phyloP scores from a whole-genome alignment of 805 yeast genomes.

The Nakazawaea anatomiae region DNA sequence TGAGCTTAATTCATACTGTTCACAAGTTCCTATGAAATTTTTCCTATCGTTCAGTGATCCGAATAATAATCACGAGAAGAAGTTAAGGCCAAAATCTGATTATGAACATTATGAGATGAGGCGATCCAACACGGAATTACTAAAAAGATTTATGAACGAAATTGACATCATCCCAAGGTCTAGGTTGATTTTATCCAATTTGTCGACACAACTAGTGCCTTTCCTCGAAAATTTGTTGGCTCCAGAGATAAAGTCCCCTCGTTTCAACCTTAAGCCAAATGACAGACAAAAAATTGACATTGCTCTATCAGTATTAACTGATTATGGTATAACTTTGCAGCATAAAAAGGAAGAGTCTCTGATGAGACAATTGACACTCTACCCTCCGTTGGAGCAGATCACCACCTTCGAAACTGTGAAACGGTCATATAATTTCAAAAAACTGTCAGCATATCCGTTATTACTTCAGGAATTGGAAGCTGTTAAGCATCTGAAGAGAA shows the following conservation, averaged over 20 bases:
- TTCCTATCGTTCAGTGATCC: conserved; percentile 62
- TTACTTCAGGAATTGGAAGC: conserved; percentile 21
- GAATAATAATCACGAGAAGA: conserved; percentile 23
- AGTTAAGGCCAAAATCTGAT: conserved; percentile 19
- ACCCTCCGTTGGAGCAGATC: conserved; percentile 7
- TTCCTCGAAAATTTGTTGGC: conserved; percentile 23
- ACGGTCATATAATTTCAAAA: background rate
- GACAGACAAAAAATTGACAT: conserved; percentile 29
- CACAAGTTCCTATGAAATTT: conserved; percentile 54
- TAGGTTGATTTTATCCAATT: conserved; percentile 19
- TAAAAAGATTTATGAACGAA: conserved; percentile 25
- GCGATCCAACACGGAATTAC: conserved; percentile 26
- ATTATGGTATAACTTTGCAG: conserved; percentile 34
- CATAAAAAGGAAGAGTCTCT: conserved; percentile 21
- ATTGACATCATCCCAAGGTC: conserved; percentile 22
- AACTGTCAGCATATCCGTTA: conserved; percentile 16
- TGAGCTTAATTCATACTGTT: conserved; percentile 47
- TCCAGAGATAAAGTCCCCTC: conserved; percentile 21
- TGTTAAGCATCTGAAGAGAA: conserved; percentile 16
- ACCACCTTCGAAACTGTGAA: conserved; percentile 10
- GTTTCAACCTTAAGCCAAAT: conserved; percentile 20
- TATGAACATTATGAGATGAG: conserved; percentile 33
- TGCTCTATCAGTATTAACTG: conserved; percentile 31
- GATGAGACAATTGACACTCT: background rate
- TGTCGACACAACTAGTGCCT: conserved; percentile 28